These are phyloP conservation scores for Chalciporus sp. DNA, from an alignment of 1,284 basidiomycete genomes.

Conservation along the genomic window DNA sequence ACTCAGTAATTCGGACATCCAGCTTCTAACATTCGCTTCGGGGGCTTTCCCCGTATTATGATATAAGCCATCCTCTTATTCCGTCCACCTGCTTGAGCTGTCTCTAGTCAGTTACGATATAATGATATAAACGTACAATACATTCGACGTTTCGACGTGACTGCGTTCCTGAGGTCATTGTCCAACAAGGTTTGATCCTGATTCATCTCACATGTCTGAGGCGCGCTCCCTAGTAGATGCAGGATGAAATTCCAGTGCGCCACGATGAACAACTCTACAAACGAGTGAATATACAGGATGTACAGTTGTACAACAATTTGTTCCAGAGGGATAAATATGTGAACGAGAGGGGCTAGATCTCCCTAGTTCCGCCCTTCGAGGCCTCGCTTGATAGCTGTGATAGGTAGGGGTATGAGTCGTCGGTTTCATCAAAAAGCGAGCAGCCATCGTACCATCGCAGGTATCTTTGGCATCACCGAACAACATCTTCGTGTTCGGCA, in stretches of 20 bases:
- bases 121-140: constrained; percentile 31
- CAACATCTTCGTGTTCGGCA: constrained; percentile 85
- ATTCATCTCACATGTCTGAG: background rate
- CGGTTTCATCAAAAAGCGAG: background rate
- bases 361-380: constrained; percentile 44
- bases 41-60: constrained; percentile 15
- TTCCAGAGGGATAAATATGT: constrained; percentile 6
- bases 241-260: background rate
- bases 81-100: constrained; percentile 6
- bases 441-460: constrained; percentile 67
- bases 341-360: background rate
- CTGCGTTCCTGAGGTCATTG: too few relatives aligned
- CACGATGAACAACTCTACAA: constrained; percentile 11
- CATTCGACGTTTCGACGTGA: constrained; percentile 16
- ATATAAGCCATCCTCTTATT: constrained; percentile 23
- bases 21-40: constrained; percentile 13
- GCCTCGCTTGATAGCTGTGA: constrained; percentile 57
- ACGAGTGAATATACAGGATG: constrained; percentile 24
- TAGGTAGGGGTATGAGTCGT: constrained; percentile 14
- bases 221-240: background rate
- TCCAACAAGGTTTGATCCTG: too few relatives aligned
- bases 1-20: constrained; percentile 24
- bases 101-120: constrained; percentile 26
- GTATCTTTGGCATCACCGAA: constrained; percentile 88
- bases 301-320: constrained; percentile 18